Evolutionary conservation across 2,329 filamentous ascomycete genomes (phyloP), one percentile per base, ranked within the genome.

Genomic region (Colletotrichum sp.): DNA sequence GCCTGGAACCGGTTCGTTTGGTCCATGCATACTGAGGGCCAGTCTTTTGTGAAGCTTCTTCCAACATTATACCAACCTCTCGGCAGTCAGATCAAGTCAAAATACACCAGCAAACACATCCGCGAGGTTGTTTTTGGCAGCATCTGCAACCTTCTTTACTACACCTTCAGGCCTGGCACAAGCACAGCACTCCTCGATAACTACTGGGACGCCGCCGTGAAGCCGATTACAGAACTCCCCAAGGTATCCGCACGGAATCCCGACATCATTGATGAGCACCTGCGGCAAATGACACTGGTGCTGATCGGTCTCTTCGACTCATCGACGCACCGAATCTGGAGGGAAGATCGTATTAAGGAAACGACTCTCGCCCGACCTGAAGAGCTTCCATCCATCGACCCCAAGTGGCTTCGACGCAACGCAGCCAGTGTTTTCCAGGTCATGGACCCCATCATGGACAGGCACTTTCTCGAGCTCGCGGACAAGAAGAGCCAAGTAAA

Each of bases 1-100:
- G 96, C 96, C 1, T 98, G 96, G 95, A 95, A 94, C 79, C 93
- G 94, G 69, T 92, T 98, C 60, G 91, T 97, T 24, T 98, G 94
- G 81, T 91, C 93, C 8, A 89, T 95, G 18, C 90, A 93, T 70
- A 89, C 93, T 1, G 92, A 93, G 78, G 89, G 92, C 24, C 85
- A 85, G 7, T 88, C 88, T 2, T 88, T 94, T 79, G 86, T 90
- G 32, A 92, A 90, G 62, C 90, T 93, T 79, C 9, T 79, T 83
- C 75, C 70, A 18, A 78, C 83, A 1, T 87, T 98, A 3, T 91
- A 90, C 73, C 91, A 93, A 74, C 95, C 95, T 0, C 89, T 96
- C 16, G 84, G 89, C 15, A 92, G 89, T 71, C 95, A 94, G 79
- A 87, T 96, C 78, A 92, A 91, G 80, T 91, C 93, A 38, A 93